Conservation (phyloP, 495 filamentous ascomycete genomes). For the Aeminium ludgeri region DNA sequence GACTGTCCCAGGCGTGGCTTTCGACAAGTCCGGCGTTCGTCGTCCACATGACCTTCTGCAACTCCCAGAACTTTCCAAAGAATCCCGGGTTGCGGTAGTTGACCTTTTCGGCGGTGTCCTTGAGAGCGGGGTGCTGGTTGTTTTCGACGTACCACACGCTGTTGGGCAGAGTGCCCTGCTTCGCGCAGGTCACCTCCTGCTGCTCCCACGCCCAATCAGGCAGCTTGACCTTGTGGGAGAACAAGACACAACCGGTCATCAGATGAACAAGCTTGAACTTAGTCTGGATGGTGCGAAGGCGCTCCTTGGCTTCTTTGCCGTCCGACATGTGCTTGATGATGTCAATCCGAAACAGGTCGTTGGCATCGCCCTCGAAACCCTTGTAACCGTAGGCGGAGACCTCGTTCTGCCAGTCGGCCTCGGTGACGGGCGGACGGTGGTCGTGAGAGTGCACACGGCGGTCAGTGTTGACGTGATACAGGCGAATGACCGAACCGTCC, state of each 20-base stretch:
- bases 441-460: constrained; percentile 93
- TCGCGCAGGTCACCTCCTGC: constrained; percentile 96
- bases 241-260: constrained; percentile 92
- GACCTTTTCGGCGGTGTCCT: constrained; percentile 62
- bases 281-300: constrained; percentile 82
- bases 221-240: constrained; percentile 97
- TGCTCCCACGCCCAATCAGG: constrained; percentile 95
- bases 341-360: constrained; percentile 87
- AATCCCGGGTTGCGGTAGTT: constrained; percentile 93
- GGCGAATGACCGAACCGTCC: constrained; percentile 60
- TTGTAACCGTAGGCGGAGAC: constrained; percentile 96
- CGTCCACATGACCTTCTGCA: constrained; percentile 99
- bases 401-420: constrained; percentile 97
- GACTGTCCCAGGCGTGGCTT: constrained; percentile 94
- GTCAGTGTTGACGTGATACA: constrained; percentile 70
- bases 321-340: constrained; percentile 85
- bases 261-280: constrained; percentile 90
- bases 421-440: constrained; percentile 87
- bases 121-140: constrained; percentile 63
- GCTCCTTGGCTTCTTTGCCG: constrained; percentile 58
- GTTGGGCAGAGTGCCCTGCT: constrained; percentile 81
- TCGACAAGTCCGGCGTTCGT: constrained; percentile 94
- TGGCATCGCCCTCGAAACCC: constrained; percentile 91
- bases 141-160: constrained; percentile 91
- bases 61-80: constrained; percentile 95